Conservation (phyloP, 1,284 basidiomycete genomes). For the Cutaneotrichosporon sp. region DNA sequence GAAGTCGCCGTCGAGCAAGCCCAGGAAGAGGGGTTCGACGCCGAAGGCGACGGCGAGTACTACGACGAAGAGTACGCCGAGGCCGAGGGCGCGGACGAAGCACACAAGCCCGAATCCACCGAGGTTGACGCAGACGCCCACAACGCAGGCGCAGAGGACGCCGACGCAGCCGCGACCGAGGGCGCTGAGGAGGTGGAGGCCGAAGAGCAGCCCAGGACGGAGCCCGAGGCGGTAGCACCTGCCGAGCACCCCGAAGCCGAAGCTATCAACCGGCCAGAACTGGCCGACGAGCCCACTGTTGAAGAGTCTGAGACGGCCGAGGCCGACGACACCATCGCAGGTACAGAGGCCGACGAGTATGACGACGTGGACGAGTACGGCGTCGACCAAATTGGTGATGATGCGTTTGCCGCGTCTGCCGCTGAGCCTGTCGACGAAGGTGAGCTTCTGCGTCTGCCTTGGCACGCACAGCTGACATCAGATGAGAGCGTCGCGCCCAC, state of each 20-base stretch:
- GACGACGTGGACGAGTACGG: conserved; percentile 20
- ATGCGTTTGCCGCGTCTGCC: conserved; percentile 18
- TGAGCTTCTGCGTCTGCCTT: neutral
- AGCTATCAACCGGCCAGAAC: neutral
- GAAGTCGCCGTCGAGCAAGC: neutral
- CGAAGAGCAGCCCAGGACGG: neutral
- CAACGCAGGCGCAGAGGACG: conserved; percentile 3
- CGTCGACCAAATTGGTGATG: conserved; percentile 20
- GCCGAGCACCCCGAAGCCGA: neutral
- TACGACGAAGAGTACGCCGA: conserved; percentile 3
- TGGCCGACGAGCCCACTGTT: neutral
- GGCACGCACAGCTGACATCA: neutral
- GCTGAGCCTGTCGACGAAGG: conserved; percentile 6
- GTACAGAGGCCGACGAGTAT: conserved; percentile 8
- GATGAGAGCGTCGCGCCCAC: neutral
- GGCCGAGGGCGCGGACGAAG: neutral
- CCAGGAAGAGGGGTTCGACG: neutral
- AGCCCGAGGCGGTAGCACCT: too few species aligned
- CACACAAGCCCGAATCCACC: neutral
- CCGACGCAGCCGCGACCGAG: neutral
- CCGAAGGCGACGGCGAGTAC: neutral
- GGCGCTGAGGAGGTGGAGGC: neutral
- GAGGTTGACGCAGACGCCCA: conserved; percentile 3
- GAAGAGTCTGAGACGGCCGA: conserved; percentile 6
- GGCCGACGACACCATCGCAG: too few species aligned